Evolutionary conservation across 768 basidiomycete genomes (phyloP), one percentile per base, ranked within the genome.

Genomic region (Neoboletus magnificus): DNA sequence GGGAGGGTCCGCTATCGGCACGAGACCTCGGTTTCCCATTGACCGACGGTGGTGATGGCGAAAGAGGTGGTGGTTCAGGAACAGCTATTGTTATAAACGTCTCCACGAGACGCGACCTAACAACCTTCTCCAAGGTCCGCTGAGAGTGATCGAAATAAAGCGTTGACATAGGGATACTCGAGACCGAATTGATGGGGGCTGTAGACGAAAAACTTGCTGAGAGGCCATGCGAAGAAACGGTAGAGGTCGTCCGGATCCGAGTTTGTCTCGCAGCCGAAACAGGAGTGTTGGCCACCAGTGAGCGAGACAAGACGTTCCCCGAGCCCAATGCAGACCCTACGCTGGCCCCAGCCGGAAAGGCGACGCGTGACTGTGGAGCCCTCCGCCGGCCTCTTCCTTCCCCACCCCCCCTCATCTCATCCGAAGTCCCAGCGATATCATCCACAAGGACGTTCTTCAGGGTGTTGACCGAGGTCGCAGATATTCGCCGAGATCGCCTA

Each of bases 51-150:
- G 69, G 63, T 41, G 71, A 67, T 22, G 66, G 55, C n/a, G 66
- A 68, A 49, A 50, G 37, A 12, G 30, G 56, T 33, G 67, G 52
- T 9, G 67, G 58, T 8, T 67, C 62, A 2, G 71, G 74, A 22
- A 85, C 71, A 32, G 76, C 74, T 41, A 91, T 69, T 15, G 83
- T 79, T 52, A 92, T 71, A 62, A 90, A 89, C 0, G 90, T 89
- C 70, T 91, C 88, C 23, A 92, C 84, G 30, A 93, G 74, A 46
- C 90, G 82, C 33, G 89, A 85, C 51, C 75, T 73, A 12, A 93
- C 77, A 15, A 91, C 80, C 61, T 78, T 86, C 74, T 92, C 89
- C 43, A 92, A 74, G 9, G 77, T 79, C 29, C 72, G 71, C 65
- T 92, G 90, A 5, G 89, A 87, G 56, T 86, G 79, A 62, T 85